These are phyloP conservation scores for Fusarium praegraminearum DNA, from an alignment of 2,329 filamentous ascomycete genomes.

Conservation along the genomic window DNA sequence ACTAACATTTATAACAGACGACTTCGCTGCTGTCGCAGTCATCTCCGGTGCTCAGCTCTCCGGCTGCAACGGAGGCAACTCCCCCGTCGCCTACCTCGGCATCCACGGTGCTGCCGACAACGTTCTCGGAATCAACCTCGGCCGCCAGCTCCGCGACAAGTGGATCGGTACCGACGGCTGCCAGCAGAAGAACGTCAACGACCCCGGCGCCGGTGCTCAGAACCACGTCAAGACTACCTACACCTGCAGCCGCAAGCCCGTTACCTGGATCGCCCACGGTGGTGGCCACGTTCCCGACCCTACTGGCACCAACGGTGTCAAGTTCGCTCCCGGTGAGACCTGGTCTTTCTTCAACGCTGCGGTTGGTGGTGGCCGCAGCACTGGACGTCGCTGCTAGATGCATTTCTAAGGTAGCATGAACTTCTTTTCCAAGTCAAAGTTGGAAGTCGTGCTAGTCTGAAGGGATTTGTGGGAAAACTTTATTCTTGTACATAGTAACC, in stretches of 20 bases:
- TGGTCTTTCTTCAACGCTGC: conserved; percentile 45
- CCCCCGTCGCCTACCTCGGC: conserved; percentile 55
- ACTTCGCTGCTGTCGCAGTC: conserved; percentile 56
- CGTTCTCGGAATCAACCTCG: conserved; percentile 52
- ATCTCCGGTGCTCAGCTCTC: conserved; percentile 51
- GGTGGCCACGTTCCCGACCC: conserved; percentile 46
- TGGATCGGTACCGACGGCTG: conserved; percentile 56
- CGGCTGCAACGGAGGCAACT: conserved; percentile 54
- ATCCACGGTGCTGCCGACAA: conserved; percentile 56
- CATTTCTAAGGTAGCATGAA: rapidly evolving
- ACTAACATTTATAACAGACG: conserved; percentile 3
- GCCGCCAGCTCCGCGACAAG: conserved; percentile 54
- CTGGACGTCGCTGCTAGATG: conserved; percentile 9
- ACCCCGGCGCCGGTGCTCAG: conserved; percentile 35
- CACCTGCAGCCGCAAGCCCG: conserved; percentile 45
- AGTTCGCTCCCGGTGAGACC: conserved; percentile 40
- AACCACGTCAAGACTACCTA: conserved; percentile 48
- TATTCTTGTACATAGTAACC: conserved; percentile 21
- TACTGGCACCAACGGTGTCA: conserved; percentile 27
- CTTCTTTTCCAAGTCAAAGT: background rate
- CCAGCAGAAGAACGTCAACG: conserved; percentile 41
- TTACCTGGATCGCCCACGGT: conserved; percentile 49
- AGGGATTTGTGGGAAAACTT: background rate
- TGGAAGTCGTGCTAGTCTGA: background rate
- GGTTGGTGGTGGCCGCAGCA: conserved; percentile 6